Base-by-base conservation (phyloP, 1,139 yeast genomes). In the Debaryomyces udenii region DNA sequence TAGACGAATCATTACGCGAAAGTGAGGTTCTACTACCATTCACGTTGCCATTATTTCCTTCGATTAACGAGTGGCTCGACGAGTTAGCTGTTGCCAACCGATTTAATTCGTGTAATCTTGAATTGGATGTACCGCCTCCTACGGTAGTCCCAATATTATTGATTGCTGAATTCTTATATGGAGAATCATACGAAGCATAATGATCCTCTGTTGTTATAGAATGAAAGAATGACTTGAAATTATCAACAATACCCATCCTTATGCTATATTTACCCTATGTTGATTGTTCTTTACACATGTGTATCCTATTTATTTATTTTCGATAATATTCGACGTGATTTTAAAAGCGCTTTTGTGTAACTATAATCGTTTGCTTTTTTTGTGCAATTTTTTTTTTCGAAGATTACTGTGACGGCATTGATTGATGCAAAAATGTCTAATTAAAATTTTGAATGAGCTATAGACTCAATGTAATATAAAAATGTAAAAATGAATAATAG, bases 201-300 rank as follows among this genome's bases (percentile, higher is more conserved):
- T 80, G 83, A 54, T 81, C 86, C 35, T 74, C 80, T 17, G 86
- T 80, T 31, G 85, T 79, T 42, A 81, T 72, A 27, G 84, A 78
- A 53, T 81, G 85, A 43, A 79, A 64, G 53, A 80, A 81, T 29
- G 80, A 70, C 53, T 73, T 73, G 30, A 74, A 49, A 41, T 66
- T 64, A 52, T 74, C 77, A 39, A 74, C 53, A 20, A 74, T 44
- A 2, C 78, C 78, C 78, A 73, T 74, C 16, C 23, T 47, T 27
- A 28, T 30, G 13, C 16, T 22, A 6, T 26, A 14, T 16, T 16
- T 17, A 13, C 31, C 26, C 23, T 34, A 26, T 34, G 7, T 20
- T 20, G 7, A 20, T 7, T 20, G 22, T 20, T 20, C 22, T 20
- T 20, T 7, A 20, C 22, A 15, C 10, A 22, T 9, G 11, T 10